phyloP scores from a whole-genome alignment of 1,284 basidiomycete species.

The Leccinum pallidistipes region DNA sequence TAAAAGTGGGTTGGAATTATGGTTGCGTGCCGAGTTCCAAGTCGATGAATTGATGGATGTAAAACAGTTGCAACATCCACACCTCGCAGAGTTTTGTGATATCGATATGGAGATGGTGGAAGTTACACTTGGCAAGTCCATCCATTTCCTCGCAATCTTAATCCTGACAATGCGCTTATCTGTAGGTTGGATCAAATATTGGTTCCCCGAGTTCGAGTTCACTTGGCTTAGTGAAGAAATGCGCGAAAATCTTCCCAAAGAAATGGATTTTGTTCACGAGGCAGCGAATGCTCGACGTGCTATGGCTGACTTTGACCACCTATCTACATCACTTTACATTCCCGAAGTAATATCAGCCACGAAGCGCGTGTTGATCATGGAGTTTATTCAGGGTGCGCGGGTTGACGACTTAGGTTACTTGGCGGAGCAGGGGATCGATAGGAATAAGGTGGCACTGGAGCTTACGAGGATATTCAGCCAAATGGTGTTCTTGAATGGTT shows the following conservation, averaged over 20 bases:
- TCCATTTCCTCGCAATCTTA: not conserved
- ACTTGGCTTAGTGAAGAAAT: slow-evolving; percentile 94
- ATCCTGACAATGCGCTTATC: not conserved
- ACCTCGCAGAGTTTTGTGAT: slow-evolving; percentile 89
- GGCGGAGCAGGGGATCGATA: slow-evolving; percentile 82
- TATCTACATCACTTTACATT: slow-evolving; percentile 86
- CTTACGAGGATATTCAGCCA: slow-evolving; percentile 87
- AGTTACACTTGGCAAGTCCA: slow-evolving; percentile 60
- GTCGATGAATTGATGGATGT: slow-evolving; percentile 10
- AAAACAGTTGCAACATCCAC: slow-evolving; percentile 86
- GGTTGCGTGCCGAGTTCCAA: not conserved
- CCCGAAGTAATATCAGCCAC: slow-evolving; percentile 85
- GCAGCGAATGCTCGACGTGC: slow-evolving; percentile 82
- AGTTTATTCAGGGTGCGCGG: slow-evolving; percentile 86
- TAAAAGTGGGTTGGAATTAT: slow-evolving; percentile 60
- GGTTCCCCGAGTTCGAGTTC: slow-evolving; percentile 91
- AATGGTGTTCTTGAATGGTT: slow-evolving; percentile 97
- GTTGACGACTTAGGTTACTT: slow-evolving; percentile 91
- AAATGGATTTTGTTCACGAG: slow-evolving; percentile 95
- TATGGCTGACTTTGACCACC: slow-evolving; percentile 68
- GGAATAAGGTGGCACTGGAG: slow-evolving; percentile 92
- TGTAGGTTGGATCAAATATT: slow-evolving; percentile 82
- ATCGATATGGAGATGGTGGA: slow-evolving; percentile 88
- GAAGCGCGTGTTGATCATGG: slow-evolving; percentile 92
- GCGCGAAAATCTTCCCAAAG: slow-evolving; percentile 89